Evolutionary conservation across 2,329 filamentous ascomycete genomes (phyloP), one percentile per base, ranked within the genome.

Genomic region (Beauveria bassiana): DNA sequence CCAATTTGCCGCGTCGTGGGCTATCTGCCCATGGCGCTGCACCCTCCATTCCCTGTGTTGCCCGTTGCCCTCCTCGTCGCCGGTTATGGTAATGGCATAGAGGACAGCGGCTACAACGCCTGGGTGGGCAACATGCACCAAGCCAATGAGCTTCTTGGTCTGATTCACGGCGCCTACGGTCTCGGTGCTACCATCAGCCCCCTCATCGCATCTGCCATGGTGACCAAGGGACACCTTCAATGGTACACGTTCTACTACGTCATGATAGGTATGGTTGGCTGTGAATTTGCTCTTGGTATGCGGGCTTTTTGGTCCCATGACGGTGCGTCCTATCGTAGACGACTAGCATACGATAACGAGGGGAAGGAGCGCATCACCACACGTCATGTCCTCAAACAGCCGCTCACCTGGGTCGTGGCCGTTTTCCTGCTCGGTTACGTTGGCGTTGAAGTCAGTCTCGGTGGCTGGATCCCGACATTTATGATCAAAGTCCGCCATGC

Each of bases 161-260:
- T 91, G 62, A 73, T 93, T 28, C 89, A 92, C 70, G 87, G 83
- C 1, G 83, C 83, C 43, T 93, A 91, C 68, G 88, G 88, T 0
- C 68, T 90, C 0, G 90, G 90, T 0, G 90, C 86, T 1, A 86
- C 87, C 0, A 75, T 91, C 14, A 79, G 81, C 3, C 90, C 89
- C 0, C 72, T 93, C 7, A 79, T 91, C 63, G 88, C 89, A 1
- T 91, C 90, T 0, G 81, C 82, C 5, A 86, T 93, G 82, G 83
- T 93, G 42, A 85, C 86, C 0, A 85, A 84, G 65, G 84, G 75
- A 0, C 66, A 75, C 4, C 69, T 87, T 56, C 77, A 77, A 0
- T 95, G 90, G 90, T 91, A 87, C 67, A 78, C 78, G 12, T 93
- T 88, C 72, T 93, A 90, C 73, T 91, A 91, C 69, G 74, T 91